Conservation (phyloP, 2,329 filamentous ascomycete genomes). For the Periconia sp. region DNA sequence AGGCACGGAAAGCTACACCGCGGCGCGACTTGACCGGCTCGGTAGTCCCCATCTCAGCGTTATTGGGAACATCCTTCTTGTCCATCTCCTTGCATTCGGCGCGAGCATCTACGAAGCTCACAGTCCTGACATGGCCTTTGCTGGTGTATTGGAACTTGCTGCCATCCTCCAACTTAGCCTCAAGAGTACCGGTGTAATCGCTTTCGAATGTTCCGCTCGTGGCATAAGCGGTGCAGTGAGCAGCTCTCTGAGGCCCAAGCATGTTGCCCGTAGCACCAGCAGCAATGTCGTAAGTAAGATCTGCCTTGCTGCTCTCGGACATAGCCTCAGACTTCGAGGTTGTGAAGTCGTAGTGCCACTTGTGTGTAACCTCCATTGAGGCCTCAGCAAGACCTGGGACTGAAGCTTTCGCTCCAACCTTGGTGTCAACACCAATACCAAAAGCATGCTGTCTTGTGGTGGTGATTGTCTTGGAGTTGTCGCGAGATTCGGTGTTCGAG, state of each 20-base stretch:
- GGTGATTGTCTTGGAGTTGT: not conserved
- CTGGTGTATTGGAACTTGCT: too few species aligned
- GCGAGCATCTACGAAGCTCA: too few species aligned
- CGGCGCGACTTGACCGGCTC: too few species aligned
- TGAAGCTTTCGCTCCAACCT: not conserved
- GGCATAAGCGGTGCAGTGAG: constrained; percentile 1
- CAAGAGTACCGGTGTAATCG: not conserved
- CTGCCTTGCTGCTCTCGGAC: not conserved
- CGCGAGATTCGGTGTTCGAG: not conserved
- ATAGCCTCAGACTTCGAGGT: not conserved
- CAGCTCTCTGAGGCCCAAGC: not conserved
- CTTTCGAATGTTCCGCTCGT: constrained; percentile 1
- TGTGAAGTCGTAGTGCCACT: not conserved
- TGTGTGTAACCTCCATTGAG: not conserved
- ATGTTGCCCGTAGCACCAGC: not conserved
- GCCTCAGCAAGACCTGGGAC: not conserved
- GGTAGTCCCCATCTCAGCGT: too few species aligned
- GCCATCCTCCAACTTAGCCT: too few species aligned
- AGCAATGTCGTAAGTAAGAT: not conserved
- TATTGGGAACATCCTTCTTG: too few species aligned
- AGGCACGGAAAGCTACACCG: too few species aligned
- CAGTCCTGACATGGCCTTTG: too few species aligned
- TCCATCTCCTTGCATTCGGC: too few species aligned
- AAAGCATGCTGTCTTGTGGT: not conserved
- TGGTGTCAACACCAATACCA: not conserved